Conservation (phyloP, 768 basidiomycete genomes). For the Tricholoma terreum region DNA sequence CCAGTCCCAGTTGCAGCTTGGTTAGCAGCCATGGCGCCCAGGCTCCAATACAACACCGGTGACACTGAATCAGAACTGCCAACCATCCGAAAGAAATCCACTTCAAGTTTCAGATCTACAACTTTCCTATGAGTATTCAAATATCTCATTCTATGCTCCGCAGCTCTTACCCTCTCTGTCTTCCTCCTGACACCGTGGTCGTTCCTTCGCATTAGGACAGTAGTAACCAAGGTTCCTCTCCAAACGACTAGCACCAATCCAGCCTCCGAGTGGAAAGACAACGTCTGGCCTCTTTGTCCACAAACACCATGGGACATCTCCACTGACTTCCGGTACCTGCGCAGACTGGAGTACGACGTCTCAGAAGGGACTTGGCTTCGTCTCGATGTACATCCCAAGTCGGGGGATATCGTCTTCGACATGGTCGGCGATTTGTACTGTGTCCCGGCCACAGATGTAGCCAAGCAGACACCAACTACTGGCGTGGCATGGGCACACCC, state of each 20-base stretch:
- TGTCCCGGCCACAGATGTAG: conserved; percentile 43
- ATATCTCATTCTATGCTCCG: conserved; percentile 27
- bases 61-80: no score
- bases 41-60: conserved; percentile 1
- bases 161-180: conserved; percentile 31
- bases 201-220: conserved; percentile 13
- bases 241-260: conserved; percentile 24
- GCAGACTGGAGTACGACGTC: conserved; percentile 64
- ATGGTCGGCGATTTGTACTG: conserved; percentile 77
- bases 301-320: conserved; percentile 72
- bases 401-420: conserved; percentile 72
- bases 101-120: no score
- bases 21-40: conserved; percentile 9
- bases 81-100: neutral
- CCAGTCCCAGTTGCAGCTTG: no score
- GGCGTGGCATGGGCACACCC: conserved; percentile 47
- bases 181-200: conserved; percentile 35
- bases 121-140: conserved; percentile 14
- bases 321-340: conserved; percentile 68
- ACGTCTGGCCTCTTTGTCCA: conserved; percentile 61
- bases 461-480: conserved; percentile 8
- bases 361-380: conserved; percentile 75
- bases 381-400: conserved; percentile 66
- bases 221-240: conserved; percentile 17
- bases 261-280: conserved; percentile 41